phyloP scores from a whole-genome alignment of 371 early-diverging fungal genomes.

The Mortierella sp. region DNA sequence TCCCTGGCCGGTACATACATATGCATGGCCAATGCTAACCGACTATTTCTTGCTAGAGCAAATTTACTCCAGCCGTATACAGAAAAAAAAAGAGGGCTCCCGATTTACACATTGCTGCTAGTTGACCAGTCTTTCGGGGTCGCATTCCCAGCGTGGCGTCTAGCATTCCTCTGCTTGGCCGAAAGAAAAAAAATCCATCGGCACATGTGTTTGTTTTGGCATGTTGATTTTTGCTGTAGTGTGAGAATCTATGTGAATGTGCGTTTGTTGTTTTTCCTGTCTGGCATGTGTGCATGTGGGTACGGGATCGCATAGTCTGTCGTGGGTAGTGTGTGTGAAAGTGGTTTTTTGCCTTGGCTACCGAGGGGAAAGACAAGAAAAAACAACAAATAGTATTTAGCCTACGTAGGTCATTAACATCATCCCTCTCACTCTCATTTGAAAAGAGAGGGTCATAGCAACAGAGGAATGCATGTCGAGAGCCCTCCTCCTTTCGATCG shows the following conservation, averaged over 20 bases:
- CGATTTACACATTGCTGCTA: background rate
- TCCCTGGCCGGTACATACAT: background rate
- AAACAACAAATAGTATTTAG: background rate
- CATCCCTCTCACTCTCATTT: background rate
- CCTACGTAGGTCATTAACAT: background rate
- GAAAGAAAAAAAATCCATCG: background rate
- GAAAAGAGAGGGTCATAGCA: background rate
- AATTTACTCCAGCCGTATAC: no score
- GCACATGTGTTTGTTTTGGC: constrained; percentile 10
- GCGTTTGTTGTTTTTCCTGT: background rate
- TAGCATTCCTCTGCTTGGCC: constrained; percentile 7
- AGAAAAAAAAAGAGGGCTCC: background rate
- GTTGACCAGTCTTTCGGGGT: constrained; percentile 2
- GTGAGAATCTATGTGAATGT: background rate
- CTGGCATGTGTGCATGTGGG: constrained; percentile 5
- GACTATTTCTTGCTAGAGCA: background rate
- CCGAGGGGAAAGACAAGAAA: background rate
- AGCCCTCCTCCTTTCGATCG: constrained; percentile 2
- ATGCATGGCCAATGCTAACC: background rate
- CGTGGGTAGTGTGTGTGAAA: constrained; percentile 11
- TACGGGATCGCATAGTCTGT: no score
- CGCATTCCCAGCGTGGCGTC: background rate
- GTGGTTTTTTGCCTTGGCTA: background rate
- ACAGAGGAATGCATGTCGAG: constrained; percentile 1
- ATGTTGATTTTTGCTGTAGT: background rate